phyloP scores from a whole-genome alignment of 225 moss, liverwort and hornwort genomes.

The Polytrichum formosum region DNA sequence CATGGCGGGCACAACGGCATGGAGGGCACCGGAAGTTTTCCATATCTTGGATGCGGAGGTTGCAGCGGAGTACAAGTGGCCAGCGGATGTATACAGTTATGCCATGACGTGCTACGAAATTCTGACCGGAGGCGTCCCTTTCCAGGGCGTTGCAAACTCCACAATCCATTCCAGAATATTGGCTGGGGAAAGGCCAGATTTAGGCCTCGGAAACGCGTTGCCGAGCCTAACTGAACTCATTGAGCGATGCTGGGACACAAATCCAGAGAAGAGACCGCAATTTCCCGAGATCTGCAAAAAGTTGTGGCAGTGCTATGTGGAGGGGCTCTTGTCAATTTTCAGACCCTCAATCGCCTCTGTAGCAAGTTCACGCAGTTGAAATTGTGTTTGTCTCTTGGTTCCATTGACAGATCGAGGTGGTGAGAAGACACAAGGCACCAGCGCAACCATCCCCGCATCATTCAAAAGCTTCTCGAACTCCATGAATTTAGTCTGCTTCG shows the following conservation, averaged over 20 bases:
- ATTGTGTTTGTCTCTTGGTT: too few species aligned
- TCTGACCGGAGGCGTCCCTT: conserved; percentile 21
- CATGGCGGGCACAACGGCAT: conserved; percentile 35
- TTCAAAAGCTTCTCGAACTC: too few species aligned
- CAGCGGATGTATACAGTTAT: conserved; percentile 50
- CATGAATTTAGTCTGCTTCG: too few species aligned
- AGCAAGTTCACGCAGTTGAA: too few species aligned
- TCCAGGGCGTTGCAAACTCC: conserved; percentile 12
- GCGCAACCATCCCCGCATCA: too few species aligned
- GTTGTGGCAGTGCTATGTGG: conserved; percentile 43
- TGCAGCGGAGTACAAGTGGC: conserved; percentile 27
- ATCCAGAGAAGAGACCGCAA: conserved; percentile 21
- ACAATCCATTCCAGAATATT: conserved; percentile 20
- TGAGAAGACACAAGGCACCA: too few species aligned
- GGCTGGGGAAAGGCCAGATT: conserved; percentile 20
- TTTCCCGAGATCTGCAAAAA: conserved; percentile 30
- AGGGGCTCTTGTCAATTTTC: conserved; percentile 24
- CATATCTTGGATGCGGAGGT: conserved; percentile 15
- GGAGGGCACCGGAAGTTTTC: conserved; percentile 53
- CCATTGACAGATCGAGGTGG: too few species aligned
- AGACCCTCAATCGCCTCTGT: too few species aligned
- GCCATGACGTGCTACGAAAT: conserved; percentile 48
- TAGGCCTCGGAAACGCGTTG: conserved; percentile 15
- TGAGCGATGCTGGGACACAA: conserved; percentile 34
- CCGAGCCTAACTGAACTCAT: conserved; percentile 10